Evolutionary conservation across 2,329 filamentous ascomycete species (phyloP).

Genomic region (Venturia oleaginea): DNA sequence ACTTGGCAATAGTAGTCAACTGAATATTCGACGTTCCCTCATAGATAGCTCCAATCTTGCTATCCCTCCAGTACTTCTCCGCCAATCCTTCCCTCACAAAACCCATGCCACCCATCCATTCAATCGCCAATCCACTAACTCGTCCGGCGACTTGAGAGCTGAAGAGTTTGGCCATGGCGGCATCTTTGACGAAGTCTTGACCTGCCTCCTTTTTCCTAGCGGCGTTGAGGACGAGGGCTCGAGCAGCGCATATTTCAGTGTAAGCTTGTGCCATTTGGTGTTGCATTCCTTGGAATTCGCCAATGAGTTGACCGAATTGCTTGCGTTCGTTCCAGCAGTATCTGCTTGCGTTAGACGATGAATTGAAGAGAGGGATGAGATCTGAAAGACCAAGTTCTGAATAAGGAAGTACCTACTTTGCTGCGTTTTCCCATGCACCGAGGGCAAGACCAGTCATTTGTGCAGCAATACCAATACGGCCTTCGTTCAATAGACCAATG

Average conservation of each 20-base stretch:
- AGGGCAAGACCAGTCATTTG: conserved; percentile 97
- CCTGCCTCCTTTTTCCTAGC: conserved; percentile 97
- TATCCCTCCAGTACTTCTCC: conserved; percentile 96
- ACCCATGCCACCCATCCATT: conserved; percentile 99
- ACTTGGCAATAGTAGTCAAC: conserved; percentile 60
- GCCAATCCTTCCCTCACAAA: conserved; percentile 94
- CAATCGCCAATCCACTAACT: conserved; percentile 77
- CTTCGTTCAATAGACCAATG: conserved; percentile 88
- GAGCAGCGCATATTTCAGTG: conserved; percentile 83
- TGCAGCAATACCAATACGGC: conserved; percentile 92
- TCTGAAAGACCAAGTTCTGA: background rate
- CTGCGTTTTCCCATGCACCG: conserved; percentile 91
- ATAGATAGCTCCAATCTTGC: conserved; percentile 97
- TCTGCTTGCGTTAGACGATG: conserved; percentile 27
- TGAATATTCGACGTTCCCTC: conserved; percentile 79
- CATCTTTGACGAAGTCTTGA: conserved; percentile 88
- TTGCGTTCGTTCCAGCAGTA: conserved; percentile 98
- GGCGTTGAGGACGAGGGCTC: conserved; percentile 90
- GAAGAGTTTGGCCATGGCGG: conserved; percentile 96
- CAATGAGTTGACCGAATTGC: conserved; percentile 89
- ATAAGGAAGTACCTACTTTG: conserved; percentile 44
- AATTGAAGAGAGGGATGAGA: conserved; percentile 11
- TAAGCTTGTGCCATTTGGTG: conserved; percentile 96
- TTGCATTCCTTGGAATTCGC: conserved; percentile 98
- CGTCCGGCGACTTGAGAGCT: conserved; percentile 85